phyloP scores from a whole-genome alignment of 108 stramenopile genomes.

The Cyclotella sp. region DNA sequence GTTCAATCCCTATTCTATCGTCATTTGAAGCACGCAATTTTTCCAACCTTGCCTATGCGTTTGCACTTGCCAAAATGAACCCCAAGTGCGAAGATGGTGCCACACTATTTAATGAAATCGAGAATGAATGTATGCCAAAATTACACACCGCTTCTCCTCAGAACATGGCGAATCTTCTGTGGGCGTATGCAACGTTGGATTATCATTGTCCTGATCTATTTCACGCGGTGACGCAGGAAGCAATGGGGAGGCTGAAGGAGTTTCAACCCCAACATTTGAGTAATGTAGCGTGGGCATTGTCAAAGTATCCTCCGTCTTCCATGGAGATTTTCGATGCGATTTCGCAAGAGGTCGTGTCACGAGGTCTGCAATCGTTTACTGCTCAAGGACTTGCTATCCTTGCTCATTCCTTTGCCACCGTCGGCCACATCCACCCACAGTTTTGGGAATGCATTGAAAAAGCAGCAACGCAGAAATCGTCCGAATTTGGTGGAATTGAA shows the following conservation, averaged over 20 bases:
- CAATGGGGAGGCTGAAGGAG: slow-evolving; percentile 15
- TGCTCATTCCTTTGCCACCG: slow-evolving; percentile 44
- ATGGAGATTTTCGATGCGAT: slow-evolving; percentile 37
- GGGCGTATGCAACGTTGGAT: slow-evolving; percentile 34
- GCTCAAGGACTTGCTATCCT: slow-evolving; percentile 47
- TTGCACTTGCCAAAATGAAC: slow-evolving; percentile 22
- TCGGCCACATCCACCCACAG: slow-evolving; percentile 16
- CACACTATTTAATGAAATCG: slow-evolving; percentile 21
- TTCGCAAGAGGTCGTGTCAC: slow-evolving; percentile 31
- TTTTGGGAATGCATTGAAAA: slow-evolving; percentile 44
- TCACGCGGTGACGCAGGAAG: slow-evolving; percentile 28
- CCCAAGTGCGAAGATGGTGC: slow-evolving; percentile 1
- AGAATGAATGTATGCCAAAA: not conserved
- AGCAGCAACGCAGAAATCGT: slow-evolving; percentile 4
- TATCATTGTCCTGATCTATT: slow-evolving; percentile 27
- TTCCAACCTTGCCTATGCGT: slow-evolving; percentile 40
- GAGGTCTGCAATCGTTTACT: slow-evolving; percentile 37
- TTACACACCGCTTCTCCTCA: slow-evolving; percentile 7
- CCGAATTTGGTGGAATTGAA: slow-evolving; percentile 25
- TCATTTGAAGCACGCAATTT: slow-evolving; percentile 27
- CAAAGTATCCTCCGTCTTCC: slow-evolving; percentile 24
- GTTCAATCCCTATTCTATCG: slow-evolving; percentile 24
- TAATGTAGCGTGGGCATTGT: slow-evolving; percentile 41
- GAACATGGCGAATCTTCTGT: slow-evolving; percentile 16
- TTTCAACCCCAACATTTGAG: slow-evolving; percentile 34